Evolutionary conservation across 2,329 filamentous ascomycete species (phyloP), one percentile per base, ranked within the genome.

Genomic region (Corniculantispora saksenae): DNA sequence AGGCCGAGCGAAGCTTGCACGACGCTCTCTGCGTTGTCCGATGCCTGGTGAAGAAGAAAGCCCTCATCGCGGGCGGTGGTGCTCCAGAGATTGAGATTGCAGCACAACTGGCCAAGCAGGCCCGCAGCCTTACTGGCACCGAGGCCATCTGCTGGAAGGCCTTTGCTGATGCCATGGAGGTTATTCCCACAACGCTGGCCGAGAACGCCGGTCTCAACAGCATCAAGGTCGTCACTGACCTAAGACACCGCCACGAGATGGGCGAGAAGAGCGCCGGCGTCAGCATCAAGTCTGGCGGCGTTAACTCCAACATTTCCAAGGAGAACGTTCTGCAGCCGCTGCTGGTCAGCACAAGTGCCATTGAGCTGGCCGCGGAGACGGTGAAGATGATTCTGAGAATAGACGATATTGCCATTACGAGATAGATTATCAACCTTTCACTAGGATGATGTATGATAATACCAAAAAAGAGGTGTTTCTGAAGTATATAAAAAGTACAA

Each of bases 81-180:
- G 95, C 95, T 2, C 92, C 95, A 29, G 95, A 99, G 80, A 96
- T 98, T 73, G 94, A 98, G 80, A 94, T 99, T 72, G 92, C 95
- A 25, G 91, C 95, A 63, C 87, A 92, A 74, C 86, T 99, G 40
- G 88, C 91, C 65, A 90, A 92, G 79, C 91, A 92, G 75, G 88
- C 94, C 10, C 91, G 94, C 70, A 89, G 90, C 72, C 84, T 97
- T 67, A 89, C 90, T 0, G 96, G 96, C 67, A 97, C 95, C 6
- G 95, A 99, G 79, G 89, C 93, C 47, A 97, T 98, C 75, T 99
- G 95, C 87, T 99, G 93, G 92, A 98, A 97, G 82, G 94, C 94
- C 0, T 99, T 99, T 75, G 95, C 96, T 1, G 94, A 99, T 69
- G 95, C 95, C 9, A 91, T 99, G 83, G 95, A 99, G 81, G 92